These are phyloP conservation scores for Mucor velutinosus DNA, from an alignment of 371 early-diverging fungal genomes.

Conservation along the genomic window DNA sequence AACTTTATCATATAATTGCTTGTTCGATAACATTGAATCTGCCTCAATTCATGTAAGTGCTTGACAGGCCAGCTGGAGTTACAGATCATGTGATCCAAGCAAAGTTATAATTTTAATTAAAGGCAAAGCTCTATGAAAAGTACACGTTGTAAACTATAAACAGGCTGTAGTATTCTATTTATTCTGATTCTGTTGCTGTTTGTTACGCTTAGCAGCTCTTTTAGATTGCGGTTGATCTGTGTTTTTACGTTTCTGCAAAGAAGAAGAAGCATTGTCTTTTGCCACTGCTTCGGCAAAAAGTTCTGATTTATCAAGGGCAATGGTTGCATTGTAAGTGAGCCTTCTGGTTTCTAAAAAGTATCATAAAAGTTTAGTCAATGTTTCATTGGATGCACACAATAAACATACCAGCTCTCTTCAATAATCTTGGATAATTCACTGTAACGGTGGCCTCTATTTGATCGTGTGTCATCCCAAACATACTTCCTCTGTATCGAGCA, in stretches of 20 bases:
- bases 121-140: too few species aligned
- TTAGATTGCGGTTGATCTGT: not conserved
- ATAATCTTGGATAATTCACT: constrained; percentile 31
- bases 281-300: constrained; percentile 8
- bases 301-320: constrained; percentile 44
- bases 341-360: constrained; percentile 58
- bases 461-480: constrained; percentile 43
- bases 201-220: constrained; percentile 25
- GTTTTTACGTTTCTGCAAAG: constrained; percentile 19
- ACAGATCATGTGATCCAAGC: too few species aligned
- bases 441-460: constrained; percentile 40
- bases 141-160: too few species aligned
- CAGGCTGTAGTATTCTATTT: not conserved
- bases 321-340: constrained; percentile 53
- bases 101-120: too few species aligned
- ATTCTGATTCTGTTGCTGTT: constrained; percentile 11
- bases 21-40: too few species aligned
- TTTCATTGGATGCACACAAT: not conserved
- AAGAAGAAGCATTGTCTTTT: not conserved
- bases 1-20: too few species aligned
- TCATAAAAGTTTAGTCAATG: not conserved
- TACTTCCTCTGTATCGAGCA: constrained; percentile 27
- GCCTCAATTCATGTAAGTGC: too few species aligned
- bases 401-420: constrained; percentile 44
- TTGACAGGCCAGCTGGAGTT: too few species aligned